These are phyloP conservation scores for Multifurca ochricompacta DNA, from an alignment of 768 basidiomycete genomes.

Conservation along the genomic window DNA sequence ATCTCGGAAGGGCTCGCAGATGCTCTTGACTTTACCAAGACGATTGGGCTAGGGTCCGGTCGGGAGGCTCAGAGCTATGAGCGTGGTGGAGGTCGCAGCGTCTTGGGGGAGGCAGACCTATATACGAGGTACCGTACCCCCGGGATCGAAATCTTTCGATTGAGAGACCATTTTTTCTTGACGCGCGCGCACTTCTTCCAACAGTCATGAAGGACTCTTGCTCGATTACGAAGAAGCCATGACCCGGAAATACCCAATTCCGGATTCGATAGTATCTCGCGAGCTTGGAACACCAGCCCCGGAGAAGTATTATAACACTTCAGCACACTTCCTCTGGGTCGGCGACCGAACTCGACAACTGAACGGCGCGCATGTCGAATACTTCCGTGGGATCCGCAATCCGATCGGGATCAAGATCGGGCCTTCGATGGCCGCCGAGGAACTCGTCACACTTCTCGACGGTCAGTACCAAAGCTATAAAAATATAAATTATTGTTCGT, in stretches of 20 bases:
- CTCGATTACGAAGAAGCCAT: conserved; percentile 89
- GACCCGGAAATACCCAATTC: conserved; percentile 58
- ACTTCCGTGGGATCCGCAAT: conserved; percentile 86
- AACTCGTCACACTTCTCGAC: conserved; percentile 68
- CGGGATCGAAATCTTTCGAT: not conserved
- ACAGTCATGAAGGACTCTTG: conserved; percentile 87
- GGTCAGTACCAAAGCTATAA: conserved; percentile 57
- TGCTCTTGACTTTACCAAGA: conserved; percentile 87
- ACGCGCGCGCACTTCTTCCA: not conserved
- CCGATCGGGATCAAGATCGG: conserved; percentile 97
- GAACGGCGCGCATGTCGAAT: conserved; percentile 90
- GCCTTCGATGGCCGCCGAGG: conserved; percentile 72
- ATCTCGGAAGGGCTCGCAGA: conserved; percentile 82
- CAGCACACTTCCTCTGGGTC: conserved; percentile 95
- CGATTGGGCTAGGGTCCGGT: conserved; percentile 68
- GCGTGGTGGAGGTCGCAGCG: conserved; percentile 59
- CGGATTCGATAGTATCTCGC: conserved; percentile 17
- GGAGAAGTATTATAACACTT: conserved; percentile 74
- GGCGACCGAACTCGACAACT: conserved; percentile 93
- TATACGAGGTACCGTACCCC: conserved; percentile 73
- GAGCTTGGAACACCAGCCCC: conserved; percentile 5
- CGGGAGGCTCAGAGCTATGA: conserved; percentile 46
- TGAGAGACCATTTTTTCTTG: not conserved
- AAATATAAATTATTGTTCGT: no score
- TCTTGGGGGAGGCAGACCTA: conserved; percentile 84